Evolutionary conservation across 1,284 basidiomycete genomes (phyloP).

Genomic region (Papiliotrema fonsecae): DNA sequence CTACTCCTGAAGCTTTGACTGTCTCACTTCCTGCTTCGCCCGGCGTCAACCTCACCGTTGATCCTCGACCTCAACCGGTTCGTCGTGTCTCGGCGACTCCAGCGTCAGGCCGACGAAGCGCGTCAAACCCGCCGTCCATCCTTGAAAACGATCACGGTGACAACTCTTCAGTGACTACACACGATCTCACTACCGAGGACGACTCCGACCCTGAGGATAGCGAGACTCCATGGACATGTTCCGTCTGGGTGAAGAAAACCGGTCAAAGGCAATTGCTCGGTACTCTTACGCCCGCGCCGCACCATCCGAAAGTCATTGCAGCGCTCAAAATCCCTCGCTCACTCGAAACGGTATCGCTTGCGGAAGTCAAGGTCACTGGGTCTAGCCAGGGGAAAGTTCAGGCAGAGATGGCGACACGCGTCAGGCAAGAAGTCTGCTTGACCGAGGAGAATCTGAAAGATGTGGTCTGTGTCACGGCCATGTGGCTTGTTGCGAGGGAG

Average conservation of each 20-base stretch:
- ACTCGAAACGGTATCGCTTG: constrained; percentile 61
- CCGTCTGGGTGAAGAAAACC: constrained; percentile 46
- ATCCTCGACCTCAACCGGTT: constrained; percentile 20
- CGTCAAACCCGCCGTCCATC: constrained; percentile 1
- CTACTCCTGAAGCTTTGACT: background rate
- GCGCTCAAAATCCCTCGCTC: constrained; percentile 85
- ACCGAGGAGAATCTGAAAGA: constrained; percentile 94
- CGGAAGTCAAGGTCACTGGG: constrained; percentile 9
- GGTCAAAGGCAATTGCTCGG: constrained; percentile 50
- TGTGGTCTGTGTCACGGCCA: constrained; percentile 74
- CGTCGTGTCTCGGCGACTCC: constrained; percentile 19
- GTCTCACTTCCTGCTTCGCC: constrained; percentile 12
- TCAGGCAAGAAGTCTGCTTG: constrained; percentile 55
- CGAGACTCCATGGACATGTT: constrained; percentile 89
- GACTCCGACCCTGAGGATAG: constrained; percentile 90
- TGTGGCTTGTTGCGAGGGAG: constrained; percentile 91
- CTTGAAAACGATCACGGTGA: background rate
- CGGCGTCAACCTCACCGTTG: constrained; percentile 11
- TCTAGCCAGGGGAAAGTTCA: background rate
- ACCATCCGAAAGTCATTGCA: constrained; percentile 91
- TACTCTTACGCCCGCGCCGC: constrained; percentile 83
- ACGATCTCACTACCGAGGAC: constrained; percentile 13
- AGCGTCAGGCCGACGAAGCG: background rate
- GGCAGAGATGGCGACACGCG: constrained; percentile 15
- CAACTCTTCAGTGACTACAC: background rate